A percentile compares a stretch with the other conserved stretches of the same genome.
Conservation (phyloP, 345 rosid species). For the Odontarrhena argentea region DNA sequence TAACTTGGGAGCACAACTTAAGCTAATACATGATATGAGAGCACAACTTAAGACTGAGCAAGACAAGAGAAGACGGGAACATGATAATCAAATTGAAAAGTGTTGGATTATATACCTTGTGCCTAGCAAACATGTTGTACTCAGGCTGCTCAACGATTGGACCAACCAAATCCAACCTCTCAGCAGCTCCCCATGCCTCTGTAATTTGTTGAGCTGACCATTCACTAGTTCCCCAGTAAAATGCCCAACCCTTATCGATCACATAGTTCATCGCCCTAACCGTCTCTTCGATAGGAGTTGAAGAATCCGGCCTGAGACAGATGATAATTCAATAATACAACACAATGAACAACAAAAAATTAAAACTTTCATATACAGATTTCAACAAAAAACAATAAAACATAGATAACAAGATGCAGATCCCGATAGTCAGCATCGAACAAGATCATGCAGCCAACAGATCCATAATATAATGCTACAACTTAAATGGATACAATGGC, state of each 20-base stretch:
- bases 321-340: background rate
- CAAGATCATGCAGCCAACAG: background rate
- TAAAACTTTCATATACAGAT: conserved; percentile 18
- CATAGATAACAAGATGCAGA: conserved; percentile 8
- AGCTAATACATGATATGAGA: conserved; percentile 47
- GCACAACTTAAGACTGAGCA: background rate
- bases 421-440: background rate
- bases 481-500: background rate
- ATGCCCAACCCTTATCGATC: conserved; percentile 97
- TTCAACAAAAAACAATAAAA: background rate
- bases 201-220: conserved; percentile 98
- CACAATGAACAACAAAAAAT: background rate
- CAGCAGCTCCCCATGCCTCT: conserved; percentile 93
- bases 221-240: conserved; percentile 99
- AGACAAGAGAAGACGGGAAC: background rate
- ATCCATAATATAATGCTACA: conserved; percentile 18
- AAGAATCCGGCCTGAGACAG: conserved; percentile 71
- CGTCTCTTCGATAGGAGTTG: conserved; percentile 93
- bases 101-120: conserved; percentile 55
- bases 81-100: background rate
- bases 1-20: conserved; percentile 43
- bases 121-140: conserved; percentile 85
- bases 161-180: conserved; percentile 83
- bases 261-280: conserved; percentile 95
- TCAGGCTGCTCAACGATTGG: conserved; percentile 99